Conservation (phyloP, 352 stramenopile genomes). For the Elongisporangium prolatum region DNA sequence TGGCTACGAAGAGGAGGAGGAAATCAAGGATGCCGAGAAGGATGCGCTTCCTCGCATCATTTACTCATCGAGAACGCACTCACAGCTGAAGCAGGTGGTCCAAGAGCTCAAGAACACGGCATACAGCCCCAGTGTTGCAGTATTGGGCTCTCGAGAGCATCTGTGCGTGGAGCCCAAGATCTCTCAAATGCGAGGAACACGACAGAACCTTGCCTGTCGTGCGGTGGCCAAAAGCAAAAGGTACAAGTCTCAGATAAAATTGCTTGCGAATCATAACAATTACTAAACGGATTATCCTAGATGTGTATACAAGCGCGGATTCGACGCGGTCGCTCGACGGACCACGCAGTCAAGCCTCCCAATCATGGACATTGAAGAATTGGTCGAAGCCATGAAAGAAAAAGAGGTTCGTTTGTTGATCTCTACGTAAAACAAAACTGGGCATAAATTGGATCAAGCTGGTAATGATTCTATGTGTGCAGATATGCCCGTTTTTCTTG, state of each 20-base stretch:
- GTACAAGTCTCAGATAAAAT: constrained; percentile 28
- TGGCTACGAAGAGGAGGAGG: constrained; percentile 26
- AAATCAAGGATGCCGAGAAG: constrained; percentile 16
- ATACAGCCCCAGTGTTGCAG: constrained; percentile 86
- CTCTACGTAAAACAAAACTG: constrained; percentile 1
- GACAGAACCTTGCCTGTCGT: constrained; percentile 85
- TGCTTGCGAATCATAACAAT: not conserved
- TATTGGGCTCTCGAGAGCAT: constrained; percentile 95
- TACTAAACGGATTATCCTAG: constrained; percentile 16
- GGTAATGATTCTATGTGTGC: not conserved
- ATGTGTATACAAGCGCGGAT: constrained; percentile 74
- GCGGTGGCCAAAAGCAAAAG: constrained; percentile 86
- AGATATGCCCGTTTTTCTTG: constrained; percentile 98
- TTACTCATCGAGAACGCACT: constrained; percentile 98
- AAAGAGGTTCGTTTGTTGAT: constrained; percentile 32
- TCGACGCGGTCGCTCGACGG: constrained; percentile 53
- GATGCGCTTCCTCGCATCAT: constrained; percentile 90
- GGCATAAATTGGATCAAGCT: not conserved
- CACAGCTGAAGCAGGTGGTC: constrained; percentile 97
- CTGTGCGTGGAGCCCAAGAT: constrained; percentile 96
- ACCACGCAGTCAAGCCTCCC: constrained; percentile 46
- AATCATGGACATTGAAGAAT: constrained; percentile 99
- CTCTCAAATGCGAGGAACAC: constrained; percentile 72
- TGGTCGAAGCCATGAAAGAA: constrained; percentile 86
- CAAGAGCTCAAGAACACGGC: constrained; percentile 94